Percentiles rank a stretch among this genome's conserved stretches.
Evolutionary conservation across 768 basidiomycete genomes (phyloP).

Genomic region (Mrakia blollopis): DNA sequence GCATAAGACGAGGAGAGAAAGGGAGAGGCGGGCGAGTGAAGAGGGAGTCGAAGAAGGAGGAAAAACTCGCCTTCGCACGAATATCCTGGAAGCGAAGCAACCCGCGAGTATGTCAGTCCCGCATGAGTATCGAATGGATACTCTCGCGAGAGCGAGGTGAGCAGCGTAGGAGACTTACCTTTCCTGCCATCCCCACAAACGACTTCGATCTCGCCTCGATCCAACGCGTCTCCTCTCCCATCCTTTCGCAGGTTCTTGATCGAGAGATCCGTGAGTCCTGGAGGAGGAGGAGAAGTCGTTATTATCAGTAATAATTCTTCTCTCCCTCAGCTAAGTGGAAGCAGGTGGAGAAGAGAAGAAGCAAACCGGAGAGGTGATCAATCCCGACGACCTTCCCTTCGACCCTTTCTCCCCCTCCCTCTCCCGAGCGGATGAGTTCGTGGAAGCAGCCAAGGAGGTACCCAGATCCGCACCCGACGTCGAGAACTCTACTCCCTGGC

Average conservation of each 20-base stretch:
- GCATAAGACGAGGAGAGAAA: too few species aligned
- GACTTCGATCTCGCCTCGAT: constrained; percentile 57
- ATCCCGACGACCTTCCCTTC: constrained; percentile 69
- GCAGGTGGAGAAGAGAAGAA: neutral
- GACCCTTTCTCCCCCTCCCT: constrained; percentile 44
- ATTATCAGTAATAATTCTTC: too few species aligned
- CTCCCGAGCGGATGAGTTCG: constrained; percentile 54
- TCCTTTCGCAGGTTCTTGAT: constrained; percentile 60
- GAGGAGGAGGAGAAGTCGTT: neutral
- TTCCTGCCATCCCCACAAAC: constrained; percentile 72
- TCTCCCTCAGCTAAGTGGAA: neutral
- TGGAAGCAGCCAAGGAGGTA: constrained; percentile 79
- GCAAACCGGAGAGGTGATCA: constrained; percentile 71
- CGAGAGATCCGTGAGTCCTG: constrained; percentile 53
- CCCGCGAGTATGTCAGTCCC: too few species aligned
- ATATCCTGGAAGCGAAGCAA: too few species aligned
- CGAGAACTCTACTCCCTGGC: constrained; percentile 71
- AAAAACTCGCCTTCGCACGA: constrained; percentile 5
- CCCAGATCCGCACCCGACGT: constrained; percentile 83
- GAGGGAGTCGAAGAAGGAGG: neutral
- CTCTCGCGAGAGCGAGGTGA: too few species aligned
- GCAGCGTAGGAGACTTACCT: constrained; percentile 54
- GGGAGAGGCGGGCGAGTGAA: neutral
- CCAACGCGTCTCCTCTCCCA: constrained; percentile 56
- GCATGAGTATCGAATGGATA: too few species aligned